A percentile compares a stretch with the other conserved stretches of the same genome.
Evolutionary conservation across 805 yeast species (phyloP).

Genomic region (Wickerhamiella domercqiae): DNA sequence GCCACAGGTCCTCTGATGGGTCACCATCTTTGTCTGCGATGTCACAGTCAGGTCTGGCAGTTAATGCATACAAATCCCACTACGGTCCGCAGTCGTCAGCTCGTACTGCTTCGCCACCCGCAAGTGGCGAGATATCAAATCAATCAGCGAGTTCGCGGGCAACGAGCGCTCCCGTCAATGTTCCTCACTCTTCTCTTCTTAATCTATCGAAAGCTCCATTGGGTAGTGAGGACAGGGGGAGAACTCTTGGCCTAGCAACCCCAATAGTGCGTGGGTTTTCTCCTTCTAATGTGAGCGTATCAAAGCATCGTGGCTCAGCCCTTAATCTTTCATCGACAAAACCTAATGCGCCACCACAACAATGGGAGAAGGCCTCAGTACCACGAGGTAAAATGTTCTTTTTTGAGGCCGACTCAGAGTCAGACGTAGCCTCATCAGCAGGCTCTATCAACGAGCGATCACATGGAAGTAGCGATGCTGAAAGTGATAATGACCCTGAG

Average conservation of each 20-base stretch:
- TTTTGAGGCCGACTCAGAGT: slow-evolving; percentile 20
- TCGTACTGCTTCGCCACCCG: too few species aligned
- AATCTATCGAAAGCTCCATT: too few species aligned
- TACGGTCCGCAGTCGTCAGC: neutral
- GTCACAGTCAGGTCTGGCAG: neutral
- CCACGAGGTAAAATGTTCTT: slow-evolving; percentile 26
- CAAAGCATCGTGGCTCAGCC: slow-evolving; percentile 13
- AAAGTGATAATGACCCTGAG: slow-evolving; percentile 1
- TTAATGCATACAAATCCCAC: neutral
- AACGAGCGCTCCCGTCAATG: too few species aligned
- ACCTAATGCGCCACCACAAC: slow-evolving; percentile 4
- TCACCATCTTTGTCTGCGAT: too few species aligned
- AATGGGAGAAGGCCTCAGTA: slow-evolving; percentile 8
- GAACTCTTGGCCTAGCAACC: too few species aligned
- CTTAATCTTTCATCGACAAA: slow-evolving; percentile 13
- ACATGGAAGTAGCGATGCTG: slow-evolving; percentile 7
- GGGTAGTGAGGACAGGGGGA: too few species aligned
- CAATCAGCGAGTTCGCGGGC: too few species aligned
- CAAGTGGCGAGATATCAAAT: too few species aligned
- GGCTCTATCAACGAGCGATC: slow-evolving; percentile 8
- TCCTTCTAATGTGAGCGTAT: slow-evolving; percentile 25
- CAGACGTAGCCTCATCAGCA: slow-evolving; percentile 23
- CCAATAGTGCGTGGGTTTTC: slow-evolving; percentile 25
- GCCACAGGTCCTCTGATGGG: too few species aligned
- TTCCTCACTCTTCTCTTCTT: too few species aligned